phyloP scores from a whole-genome alignment of 345 rosid genomes.

The Camelina hispida region DNA sequence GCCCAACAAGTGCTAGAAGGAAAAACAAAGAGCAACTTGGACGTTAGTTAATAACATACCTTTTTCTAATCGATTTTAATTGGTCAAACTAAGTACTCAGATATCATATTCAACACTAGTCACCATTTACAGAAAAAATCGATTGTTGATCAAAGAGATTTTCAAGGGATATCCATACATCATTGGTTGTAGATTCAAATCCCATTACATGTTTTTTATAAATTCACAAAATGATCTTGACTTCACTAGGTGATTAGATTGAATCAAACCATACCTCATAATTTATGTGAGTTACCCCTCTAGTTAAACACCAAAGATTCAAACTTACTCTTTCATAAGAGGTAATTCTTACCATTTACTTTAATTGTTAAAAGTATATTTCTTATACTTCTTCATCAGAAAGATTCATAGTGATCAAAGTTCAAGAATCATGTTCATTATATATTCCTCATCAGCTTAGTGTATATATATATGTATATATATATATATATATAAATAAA shows the following conservation, averaged over 20 bases:
- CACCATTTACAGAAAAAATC: background rate
- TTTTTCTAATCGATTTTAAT: too few relatives aligned
- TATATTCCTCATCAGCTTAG: background rate
- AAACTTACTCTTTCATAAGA: background rate
- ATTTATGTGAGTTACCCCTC: background rate
- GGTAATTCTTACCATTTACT: background rate
- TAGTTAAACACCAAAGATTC: background rate
- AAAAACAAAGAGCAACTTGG: background rate
- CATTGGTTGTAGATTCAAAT: background rate
- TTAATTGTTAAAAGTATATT: background rate
- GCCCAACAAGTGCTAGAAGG: background rate
- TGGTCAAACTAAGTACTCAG: background rate
- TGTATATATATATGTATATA: too few relatives aligned
- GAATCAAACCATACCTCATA: background rate
- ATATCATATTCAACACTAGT: background rate
- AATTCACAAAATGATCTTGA: background rate
- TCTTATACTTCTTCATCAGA: background rate
- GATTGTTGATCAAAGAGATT: background rate
- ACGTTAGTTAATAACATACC: background rate
- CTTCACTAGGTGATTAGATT: background rate
- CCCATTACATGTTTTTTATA: background rate
- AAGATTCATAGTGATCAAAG: background rate
- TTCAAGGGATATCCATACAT: background rate
- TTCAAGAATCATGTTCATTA: background rate
- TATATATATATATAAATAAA: too few relatives aligned